Evolutionary conservation across 192 early-diverging fungal genomes (phyloP), one percentile per base, ranked within the genome.

Genomic region (Fimicolochytrium jonesii): DNA sequence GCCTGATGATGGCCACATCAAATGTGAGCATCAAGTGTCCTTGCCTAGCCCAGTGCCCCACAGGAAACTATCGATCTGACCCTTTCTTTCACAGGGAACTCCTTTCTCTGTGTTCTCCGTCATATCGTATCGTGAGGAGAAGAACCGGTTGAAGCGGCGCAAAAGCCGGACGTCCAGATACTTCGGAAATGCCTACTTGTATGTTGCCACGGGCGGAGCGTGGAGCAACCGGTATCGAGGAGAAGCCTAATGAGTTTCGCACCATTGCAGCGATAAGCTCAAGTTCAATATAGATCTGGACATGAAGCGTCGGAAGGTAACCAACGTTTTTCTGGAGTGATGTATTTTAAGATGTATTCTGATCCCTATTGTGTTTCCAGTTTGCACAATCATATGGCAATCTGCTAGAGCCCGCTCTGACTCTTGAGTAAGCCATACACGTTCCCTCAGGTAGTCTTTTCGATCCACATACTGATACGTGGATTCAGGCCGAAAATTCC

Each of bases 51-150:
- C 30, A 10, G 4, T 43, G 34, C 7, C 13, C 28, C 39, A 32
- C 11, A 5, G 15, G 48, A 50, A 29, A 4, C 20, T 26, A 15
- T 28, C 48, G 48, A 59, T 35, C 57, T 37, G 31, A 35, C 23
- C 6, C 3, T 23, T 7, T 18, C 10, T 18, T 33, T 23, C 4
- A 45, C 46, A 71, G 33, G 64, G 68, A 3, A 43, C 36, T 20
- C 71, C 71, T 4, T 32, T 77, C 22, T 73, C 71, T 6, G 44
- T 68, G 4, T 77, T 73, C 43, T 70, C 71, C 11, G 68, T 77
- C 6, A 70, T 70, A 35, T 32, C 72, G 17, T 51, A 58, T 34
- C 44, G 34, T 36, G 75, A 73, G 17, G 61, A 47, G 26, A 61
- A 59, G 32, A 31, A 56, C 3, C 53, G 55, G 37, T 55, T 66